Evolutionary conservation across 2,329 filamentous ascomycete species (phyloP).

Genomic region (Penicillium sp.): DNA sequence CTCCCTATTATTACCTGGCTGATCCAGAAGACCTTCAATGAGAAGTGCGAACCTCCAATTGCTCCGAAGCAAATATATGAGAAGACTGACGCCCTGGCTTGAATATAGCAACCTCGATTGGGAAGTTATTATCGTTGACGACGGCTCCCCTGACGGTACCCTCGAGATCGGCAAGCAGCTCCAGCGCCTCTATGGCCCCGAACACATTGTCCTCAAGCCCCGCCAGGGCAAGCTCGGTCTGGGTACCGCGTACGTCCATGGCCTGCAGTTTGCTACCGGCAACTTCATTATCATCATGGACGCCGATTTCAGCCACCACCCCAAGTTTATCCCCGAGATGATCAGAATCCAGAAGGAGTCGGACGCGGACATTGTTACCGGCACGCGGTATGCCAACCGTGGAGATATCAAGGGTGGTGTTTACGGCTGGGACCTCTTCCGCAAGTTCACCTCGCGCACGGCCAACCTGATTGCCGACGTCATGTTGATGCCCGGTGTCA

Average conservation of each 20-base stretch:
- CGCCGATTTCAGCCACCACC: constrained; percentile 98
- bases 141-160: constrained; percentile 95
- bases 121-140: constrained; percentile 98
- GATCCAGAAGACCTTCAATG: constrained; percentile 87
- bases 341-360: constrained; percentile 77
- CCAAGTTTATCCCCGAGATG: constrained; percentile 98
- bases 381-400: constrained; percentile 88
- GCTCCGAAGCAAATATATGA: neutral
- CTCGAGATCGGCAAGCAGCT: constrained; percentile 90
- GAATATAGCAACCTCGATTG: constrained; percentile 82
- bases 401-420: constrained; percentile 71
- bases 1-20: constrained; percentile 95
- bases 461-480: constrained; percentile 97
- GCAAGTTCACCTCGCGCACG: constrained; percentile 72
- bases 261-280: constrained; percentile 84
- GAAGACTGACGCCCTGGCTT: constrained; percentile 10
- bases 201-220: constrained; percentile 81
- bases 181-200: constrained; percentile 76
- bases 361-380: constrained; percentile 95
- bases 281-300: constrained; percentile 99
- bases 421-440: constrained; percentile 94
- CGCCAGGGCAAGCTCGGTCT: constrained; percentile 96
- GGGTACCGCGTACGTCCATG: constrained; percentile 94
- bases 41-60: constrained; percentile 66
- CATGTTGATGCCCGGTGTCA: constrained; percentile 88